Evolutionary conservation across 495 filamentous ascomycete genomes (phyloP), one percentile per base, ranked within the genome.

Genomic region (Penicillium simplicissimum): DNA sequence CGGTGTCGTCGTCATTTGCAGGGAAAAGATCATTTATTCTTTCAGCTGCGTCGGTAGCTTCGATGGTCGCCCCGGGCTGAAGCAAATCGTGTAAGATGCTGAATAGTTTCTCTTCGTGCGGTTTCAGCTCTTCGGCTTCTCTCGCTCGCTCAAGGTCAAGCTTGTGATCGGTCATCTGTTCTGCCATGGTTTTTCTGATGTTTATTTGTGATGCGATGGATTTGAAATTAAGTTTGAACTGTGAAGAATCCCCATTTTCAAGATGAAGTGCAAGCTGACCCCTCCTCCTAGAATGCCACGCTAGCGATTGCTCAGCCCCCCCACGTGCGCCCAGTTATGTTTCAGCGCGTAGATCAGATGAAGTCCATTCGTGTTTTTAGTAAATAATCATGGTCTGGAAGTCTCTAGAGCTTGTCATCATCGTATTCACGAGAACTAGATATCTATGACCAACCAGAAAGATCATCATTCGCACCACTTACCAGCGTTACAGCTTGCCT

Each of bases 401-500:
- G 19, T 17, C 5, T 15, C n/a, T 45, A 0, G 3, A 21, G 9
- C 17, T 45, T 9, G 11, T 23, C 11, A 10, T 45, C 3, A 45
- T 45, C 21, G 17, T 21, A 11, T 4, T 21, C 11, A n/a, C 13
- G 19, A 47, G 4, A 25, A 13, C 6, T 31, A 25, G 23, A 1
- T 21, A 47, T 13, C 19, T 31, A 2, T 10, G 11, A 21, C 10
- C 19, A 3, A n/a, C 9, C 11, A 47, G 4, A 19, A 25, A 3
- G 43, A 47, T 23, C 3, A 25, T 14, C 43, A 0, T 1, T 25
- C 11, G 6, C 13, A 3, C 23, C 13, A 3, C 23, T 25, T 23
- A 4, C 25, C 13, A 15, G 2, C 23, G n/a, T 23, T 62, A 69
- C 40, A 69, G 58, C 33, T 54, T 67, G 6, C 55, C 28, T 40